These are phyloP conservation scores for Lactarius pseudohatsudake DNA, from an alignment of 768 basidiomycete species.

Conservation along the genomic window DNA sequence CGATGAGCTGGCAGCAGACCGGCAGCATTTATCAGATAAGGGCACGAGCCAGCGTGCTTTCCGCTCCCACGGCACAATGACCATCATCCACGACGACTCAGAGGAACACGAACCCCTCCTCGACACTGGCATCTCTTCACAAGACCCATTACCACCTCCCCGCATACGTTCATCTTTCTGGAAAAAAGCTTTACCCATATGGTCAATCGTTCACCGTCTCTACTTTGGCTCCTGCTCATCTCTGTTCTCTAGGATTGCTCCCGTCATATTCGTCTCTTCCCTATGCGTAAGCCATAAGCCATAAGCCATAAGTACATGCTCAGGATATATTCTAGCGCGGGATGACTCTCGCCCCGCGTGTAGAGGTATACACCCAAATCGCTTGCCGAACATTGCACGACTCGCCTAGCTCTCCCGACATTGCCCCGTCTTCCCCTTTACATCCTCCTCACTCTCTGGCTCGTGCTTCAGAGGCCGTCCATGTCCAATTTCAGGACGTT, in stretches of 20 bases:
- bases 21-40: slow-evolving; percentile 11
- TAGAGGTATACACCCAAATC: slow-evolving; percentile 30
- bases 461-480: slow-evolving; percentile 1
- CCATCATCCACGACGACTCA: background rate
- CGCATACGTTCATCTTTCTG: background rate
- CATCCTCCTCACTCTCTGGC: background rate
- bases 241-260: slow-evolving; percentile 23
- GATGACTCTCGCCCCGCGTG: slow-evolving; percentile 29
- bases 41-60: too few relatives aligned
- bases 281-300: slow-evolving; percentile 23
- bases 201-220: background rate
- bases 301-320: background rate
- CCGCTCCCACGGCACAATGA: background rate
- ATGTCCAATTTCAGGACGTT: slow-evolving; percentile 14
- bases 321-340: slow-evolving; percentile 19
- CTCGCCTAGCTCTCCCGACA: slow-evolving; percentile 2
- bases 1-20: background rate
- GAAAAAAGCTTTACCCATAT: slow-evolving; percentile 24
- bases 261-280: slow-evolving; percentile 27
- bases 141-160: background rate
- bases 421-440: background rate
- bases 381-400: slow-evolving; percentile 27
- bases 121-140: background rate
- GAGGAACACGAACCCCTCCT: slow-evolving; percentile 28
- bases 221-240: background rate